Evolutionary conservation across 176 grass and related monocot genomes (phyloP), one percentile per base, ranked within the genome.

Genomic region (Eragrostis nindensis): DNA sequence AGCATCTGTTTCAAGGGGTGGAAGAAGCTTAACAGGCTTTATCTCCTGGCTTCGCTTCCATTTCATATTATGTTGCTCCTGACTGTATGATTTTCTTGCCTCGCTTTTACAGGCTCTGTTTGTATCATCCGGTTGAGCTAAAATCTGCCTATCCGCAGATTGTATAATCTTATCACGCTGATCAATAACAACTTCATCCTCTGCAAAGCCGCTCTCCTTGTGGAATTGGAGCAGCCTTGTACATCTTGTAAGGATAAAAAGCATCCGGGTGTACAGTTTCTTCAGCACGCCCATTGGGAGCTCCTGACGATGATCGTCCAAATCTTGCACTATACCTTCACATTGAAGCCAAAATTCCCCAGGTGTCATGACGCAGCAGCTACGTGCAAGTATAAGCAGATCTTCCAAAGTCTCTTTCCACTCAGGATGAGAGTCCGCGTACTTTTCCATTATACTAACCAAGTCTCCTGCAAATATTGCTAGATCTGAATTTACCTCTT

Each of bases 381-480:
- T 99, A 48, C 97, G 88, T 86, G 97, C 97, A 89, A 99, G 92
- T 86, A 99, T 91, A 80, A 99, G 81, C 71, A 99, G 59, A 82
- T 99, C 97, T 75, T 99, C 97, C 73, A 99, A 83, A 63, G 93
- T 99, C 93, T 93, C 97, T 85, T 99, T 99, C 97, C 97, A 99
- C 45, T 93, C 96, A 70, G 96, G 90, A 80, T 99, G 93, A 36
- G 86, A 89, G 53, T 99, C 97, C 54, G 91, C 63, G 17, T 94
- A 91, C 82, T 99, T 99, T 54, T 99, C 96, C 93, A 99, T 99
- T 77, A 95, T 76, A 75, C 96, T 86, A 76, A 99, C 84, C 81
- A 99, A 89, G 66, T 99, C 96, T 55, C 96, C 96, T 18, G 96
- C 96, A 88, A 99, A 93, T 79, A 95, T 79, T 76, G 96, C 93